Base-by-base conservation (phyloP, 108 stramenopile genomes). In the Tribonema minus region DNA sequence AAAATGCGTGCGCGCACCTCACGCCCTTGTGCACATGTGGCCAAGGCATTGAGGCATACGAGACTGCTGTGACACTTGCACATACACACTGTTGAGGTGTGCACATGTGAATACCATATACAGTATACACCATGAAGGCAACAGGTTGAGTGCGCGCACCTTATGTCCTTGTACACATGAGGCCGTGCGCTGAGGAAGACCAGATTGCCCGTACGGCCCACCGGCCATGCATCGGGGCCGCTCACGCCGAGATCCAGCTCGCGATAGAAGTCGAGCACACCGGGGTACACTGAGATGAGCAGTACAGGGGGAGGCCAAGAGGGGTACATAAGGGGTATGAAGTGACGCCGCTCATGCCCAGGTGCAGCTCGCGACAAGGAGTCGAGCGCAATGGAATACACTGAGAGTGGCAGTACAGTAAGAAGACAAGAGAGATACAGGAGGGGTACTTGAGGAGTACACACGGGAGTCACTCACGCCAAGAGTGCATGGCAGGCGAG, bases 161-260 rank as follows among this genome's bases (percentile, higher is more conserved):
- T 95, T 82, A 81, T 76, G 74, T 97, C 96, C 79, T 95, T 95
- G 88, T 97, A 99, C 62, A 99, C 86, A 86, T 99, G 98, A 6
- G 98, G 96, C 40, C 98, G 85, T 38, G 98, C 98, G 5, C 93
- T 94, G 2, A 99, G 85, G 77, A 99, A 99, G 15, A 94, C 96
- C 20, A 99, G 89, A 86, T 99, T 96, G 20, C 88, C 87, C 1
- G 62, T 29, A 37, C 72, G 40, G 87, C 67, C 80, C 7, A 25
- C 20, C 23, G 72, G 90, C 90, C 93, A 95, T 72, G 92, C 91
- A 61, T 92, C 93, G 20, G 92, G 92, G 5, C 95, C 97, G 37
- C 81, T 80, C 7, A 86, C 93, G 0, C 87, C 87, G 1, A 88
- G 36, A 81, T 99, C 95, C 5, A 99, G 82, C 81, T 99, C 96